phyloP scores from a whole-genome alignment of 2,329 filamentous ascomycete species.

The Trichoderma brevicompactum region DNA sequence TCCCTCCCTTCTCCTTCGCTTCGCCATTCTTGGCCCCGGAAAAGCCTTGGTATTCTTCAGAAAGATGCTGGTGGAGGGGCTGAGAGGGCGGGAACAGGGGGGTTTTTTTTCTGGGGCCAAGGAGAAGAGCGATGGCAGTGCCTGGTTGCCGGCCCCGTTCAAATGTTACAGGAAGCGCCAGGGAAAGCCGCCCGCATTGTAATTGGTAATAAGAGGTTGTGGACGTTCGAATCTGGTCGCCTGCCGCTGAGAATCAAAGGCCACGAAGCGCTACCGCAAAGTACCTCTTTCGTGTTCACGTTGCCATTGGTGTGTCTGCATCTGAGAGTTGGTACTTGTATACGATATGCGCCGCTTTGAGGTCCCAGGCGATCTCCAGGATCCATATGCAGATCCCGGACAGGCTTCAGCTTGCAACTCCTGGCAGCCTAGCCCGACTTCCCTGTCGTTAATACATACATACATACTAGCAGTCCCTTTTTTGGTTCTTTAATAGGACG shows the following conservation, averaged over 20 bases:
- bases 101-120: constrained; percentile 2
- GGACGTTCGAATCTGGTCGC: background rate
- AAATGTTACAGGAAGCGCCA: constrained; percentile 25
- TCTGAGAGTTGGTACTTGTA: background rate
- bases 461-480: background rate
- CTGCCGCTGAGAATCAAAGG: background rate
- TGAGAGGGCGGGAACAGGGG: constrained; percentile 20
- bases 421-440: too few species aligned
- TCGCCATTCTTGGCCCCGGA: background rate
- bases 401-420: constrained; percentile 6
- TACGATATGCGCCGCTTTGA: background rate
- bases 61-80: constrained; percentile 9
- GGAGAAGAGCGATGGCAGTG: constrained; percentile 18
- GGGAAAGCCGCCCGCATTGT: constrained; percentile 17
- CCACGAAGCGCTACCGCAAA: background rate
- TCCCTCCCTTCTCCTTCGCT: background rate
- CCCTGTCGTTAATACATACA: too few species aligned
- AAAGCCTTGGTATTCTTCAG: background rate
- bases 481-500: background rate
- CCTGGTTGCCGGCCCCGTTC: background rate
- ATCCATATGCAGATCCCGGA: constrained; percentile 16
- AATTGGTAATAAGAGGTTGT: constrained; percentile 8
- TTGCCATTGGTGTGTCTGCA: background rate
- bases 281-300: background rate
- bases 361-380: background rate